Percentiles rank a stretch among this genome's conserved stretches.
phyloP scores from a whole-genome alignment of 257 asterid genomes.

The Solanum medicagineum region DNA sequence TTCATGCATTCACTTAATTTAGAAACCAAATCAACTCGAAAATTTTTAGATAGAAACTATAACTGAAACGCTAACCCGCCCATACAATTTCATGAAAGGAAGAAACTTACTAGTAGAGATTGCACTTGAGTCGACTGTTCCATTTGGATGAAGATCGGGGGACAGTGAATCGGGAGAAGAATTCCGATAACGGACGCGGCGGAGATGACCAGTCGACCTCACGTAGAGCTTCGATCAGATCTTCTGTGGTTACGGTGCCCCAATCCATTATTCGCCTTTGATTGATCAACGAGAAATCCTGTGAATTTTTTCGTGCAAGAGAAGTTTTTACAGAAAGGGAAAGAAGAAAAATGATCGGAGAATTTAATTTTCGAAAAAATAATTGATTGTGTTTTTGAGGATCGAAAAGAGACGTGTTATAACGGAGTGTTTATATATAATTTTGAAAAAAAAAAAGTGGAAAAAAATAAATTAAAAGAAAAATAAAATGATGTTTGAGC shows the following conservation, averaged over 20 bases:
- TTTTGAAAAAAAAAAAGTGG: neutral
- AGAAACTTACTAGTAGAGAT: slow-evolving; percentile 59
- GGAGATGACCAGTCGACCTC: slow-evolving; percentile 98
- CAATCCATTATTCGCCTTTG: slow-evolving; percentile 50
- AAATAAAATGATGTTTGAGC: slow-evolving; percentile 37
- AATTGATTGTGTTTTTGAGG: neutral
- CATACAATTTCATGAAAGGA: neutral
- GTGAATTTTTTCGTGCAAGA: neutral
- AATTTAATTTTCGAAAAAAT: neutral
- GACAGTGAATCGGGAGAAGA: slow-evolving; percentile 74
- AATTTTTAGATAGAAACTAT: neutral
- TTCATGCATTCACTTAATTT: neutral
- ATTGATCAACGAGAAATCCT: neutral
- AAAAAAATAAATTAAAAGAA: neutral
- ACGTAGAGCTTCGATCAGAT: slow-evolving; percentile 80
- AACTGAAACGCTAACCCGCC: neutral
- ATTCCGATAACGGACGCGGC: slow-evolving; percentile 71
- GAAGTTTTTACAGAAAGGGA: too few relatives aligned
- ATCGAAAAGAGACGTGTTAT: neutral
- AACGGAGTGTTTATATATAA: neutral
- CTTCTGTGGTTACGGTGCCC: slow-evolving; percentile 86
- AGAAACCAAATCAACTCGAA: neutral
- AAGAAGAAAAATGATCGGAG: neutral
- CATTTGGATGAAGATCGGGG: slow-evolving; percentile 81
- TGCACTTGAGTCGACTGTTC: slow-evolving; percentile 98